Base-by-base conservation (phyloP, 2,329 filamentous ascomycete genomes). In the Fusarium sp. region DNA sequence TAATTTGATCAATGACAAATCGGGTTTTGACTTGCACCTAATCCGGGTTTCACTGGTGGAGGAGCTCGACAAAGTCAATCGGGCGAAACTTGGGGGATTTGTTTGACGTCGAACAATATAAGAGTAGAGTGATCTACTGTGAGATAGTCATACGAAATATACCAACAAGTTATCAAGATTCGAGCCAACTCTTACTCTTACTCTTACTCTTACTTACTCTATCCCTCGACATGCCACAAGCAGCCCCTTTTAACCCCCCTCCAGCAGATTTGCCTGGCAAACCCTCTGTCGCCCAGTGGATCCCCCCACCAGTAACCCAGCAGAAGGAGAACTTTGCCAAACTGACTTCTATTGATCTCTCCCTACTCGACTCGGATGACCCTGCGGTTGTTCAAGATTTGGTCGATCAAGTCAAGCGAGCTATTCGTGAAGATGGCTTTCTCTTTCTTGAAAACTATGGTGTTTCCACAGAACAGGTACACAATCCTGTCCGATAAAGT, bases 381-480 rank as follows among this genome's bases (percentile, higher is more conserved):
- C 77, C 79, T 9, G 72, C 76, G 3, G 79, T 83, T 0, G 81
- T 84, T 3, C 77, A 81, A 17, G 63, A 76, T 3, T 77, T 85
- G 5, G 77, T 85, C 6, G 70, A 82, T 43, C 77, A 80, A 49
- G 79, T 80, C 35, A 83, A 82, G 62, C 48, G 62, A 7, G 81
- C 80, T 5, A 82, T 83, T 53, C 76, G 78, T 8, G 77, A 82
- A 22, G 81, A 82, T 65, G 81, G 80, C 0, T 82, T 83, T 49
- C 70, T 83, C 7, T 84, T 84, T 70, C 74, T 85, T 0, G 80
- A 83, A 64, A 83, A 86, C 71, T 84, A 85, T 59, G 83, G 83
- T 17, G 71, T 85, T 24, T 83, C 82, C 3, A 62, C 85, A 7
- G 82, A 78, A 60, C 76, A 78, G 67, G 75, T 77, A 55, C 9